Base-by-base conservation (phyloP, 768 basidiomycete species). In the Gymnopilus dilepis region DNA sequence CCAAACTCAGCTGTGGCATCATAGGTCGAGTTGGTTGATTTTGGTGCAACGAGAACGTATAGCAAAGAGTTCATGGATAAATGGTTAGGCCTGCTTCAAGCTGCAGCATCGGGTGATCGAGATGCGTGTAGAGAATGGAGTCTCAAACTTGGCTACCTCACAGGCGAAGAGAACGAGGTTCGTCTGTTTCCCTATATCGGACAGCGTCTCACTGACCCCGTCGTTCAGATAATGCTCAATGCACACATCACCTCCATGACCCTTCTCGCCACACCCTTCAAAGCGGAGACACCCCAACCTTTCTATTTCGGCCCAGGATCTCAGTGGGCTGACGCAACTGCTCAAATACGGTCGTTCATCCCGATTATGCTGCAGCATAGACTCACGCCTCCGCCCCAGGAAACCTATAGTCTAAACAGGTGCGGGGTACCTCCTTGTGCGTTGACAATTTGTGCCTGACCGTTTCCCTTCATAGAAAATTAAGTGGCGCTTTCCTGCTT, bases 381-480 rank as follows among this genome's bases (percentile, higher is more conserved):
- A 50, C 80, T 97, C 28, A 95, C 94, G 0, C 97, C 97, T 0
- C 97, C 97, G 2, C 97, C 97, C 0, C 79, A 86, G 59, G 96
- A 99, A 77, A 98, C 97, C 1, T 98, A 98, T 73, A 94, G 92
- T 73, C 77, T 98, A 56, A 99, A 99, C 73, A 78, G 95, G 90
- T 89, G 62, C 58, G 84, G 66, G 12, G 13, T 24, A 31, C 9
- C 0, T 15, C 12, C 31, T 11, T 30, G 15, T 22, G 38, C 24
- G 26, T 31, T 21, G 26, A n/a, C 15, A 43, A 3, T 6, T 15
- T 17, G 22, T 28, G 34, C n/a, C 11, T 17, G 9, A 26, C 26
- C 13, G 11, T 47, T 30, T 6, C 41, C 19, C 12, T 50, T 26
- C 60, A 4, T 68, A 90, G 92, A 69, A 95, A 94, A 80, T 67